Conservation (phyloP, 2,329 filamentous ascomycete species). For the Albifimbria verrucaria region DNA sequence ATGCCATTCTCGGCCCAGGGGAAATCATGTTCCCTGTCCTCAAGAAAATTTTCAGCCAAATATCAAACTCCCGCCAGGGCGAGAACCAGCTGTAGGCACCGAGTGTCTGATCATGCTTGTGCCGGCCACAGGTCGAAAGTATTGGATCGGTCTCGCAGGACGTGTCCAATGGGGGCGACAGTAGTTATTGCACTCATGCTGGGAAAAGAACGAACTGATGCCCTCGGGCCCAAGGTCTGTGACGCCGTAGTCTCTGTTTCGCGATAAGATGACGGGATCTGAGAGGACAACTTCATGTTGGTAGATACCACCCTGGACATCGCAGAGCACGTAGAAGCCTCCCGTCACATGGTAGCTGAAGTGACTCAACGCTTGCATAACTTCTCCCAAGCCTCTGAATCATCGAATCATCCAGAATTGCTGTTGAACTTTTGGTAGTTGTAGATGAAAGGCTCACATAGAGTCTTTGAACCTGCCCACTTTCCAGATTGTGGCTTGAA, state of each 20-base stretch:
- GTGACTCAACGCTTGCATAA: slow-evolving; percentile 41
- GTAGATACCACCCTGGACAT: slow-evolving; percentile 40
- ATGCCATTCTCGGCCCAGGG: neutral
- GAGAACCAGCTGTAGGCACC: slow-evolving; percentile 5
- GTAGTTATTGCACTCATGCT: slow-evolving; percentile 30
- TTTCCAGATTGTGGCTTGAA: slow-evolving; percentile 7
- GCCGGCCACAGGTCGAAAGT: slow-evolving; percentile 3
- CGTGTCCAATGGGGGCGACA: slow-evolving; percentile 20
- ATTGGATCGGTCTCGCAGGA: slow-evolving; percentile 2
- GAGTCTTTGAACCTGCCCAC: slow-evolving; percentile 14
- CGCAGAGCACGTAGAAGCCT: slow-evolving; percentile 35
- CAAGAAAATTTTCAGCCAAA: neutral
- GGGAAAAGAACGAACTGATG: slow-evolving; percentile 36
- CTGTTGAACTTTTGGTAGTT: slow-evolving; percentile 43
- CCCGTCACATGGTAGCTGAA: slow-evolving; percentile 37
- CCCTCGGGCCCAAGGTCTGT: slow-evolving; percentile 35
- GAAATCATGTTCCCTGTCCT: neutral
- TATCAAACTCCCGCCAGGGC: neutral
- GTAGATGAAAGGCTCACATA: slow-evolving; percentile 36
- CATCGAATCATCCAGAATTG: slow-evolving; percentile 36
- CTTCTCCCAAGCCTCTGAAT: slow-evolving; percentile 25
- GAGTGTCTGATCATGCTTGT: slow-evolving; percentile 10
- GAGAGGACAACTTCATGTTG: slow-evolving; percentile 30
- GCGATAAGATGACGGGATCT: slow-evolving; percentile 39
- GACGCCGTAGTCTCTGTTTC: slow-evolving; percentile 29